Conservation (phyloP, 2,329 filamentous ascomycete genomes). For the Xylariaceae sp. region DNA sequence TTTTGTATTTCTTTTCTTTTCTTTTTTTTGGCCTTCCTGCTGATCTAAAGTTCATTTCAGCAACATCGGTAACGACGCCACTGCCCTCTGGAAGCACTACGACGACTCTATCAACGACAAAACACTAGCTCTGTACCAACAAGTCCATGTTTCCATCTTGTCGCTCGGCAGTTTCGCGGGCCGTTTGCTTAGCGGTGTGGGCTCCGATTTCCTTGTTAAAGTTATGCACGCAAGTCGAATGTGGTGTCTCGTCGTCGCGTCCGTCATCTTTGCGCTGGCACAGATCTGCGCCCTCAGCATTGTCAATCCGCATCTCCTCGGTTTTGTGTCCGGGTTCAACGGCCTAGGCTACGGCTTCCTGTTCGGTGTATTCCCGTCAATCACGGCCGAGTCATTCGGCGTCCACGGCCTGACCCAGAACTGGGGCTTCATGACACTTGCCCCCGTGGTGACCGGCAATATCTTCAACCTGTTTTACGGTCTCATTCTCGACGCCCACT, state of each 20-base stretch:
- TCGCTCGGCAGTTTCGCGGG: constrained; percentile 83
- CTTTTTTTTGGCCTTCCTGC: neutral
- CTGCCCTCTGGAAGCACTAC: constrained; percentile 82
- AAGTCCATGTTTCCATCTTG: constrained; percentile 91
- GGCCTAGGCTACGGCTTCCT: constrained; percentile 89
- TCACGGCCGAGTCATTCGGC: constrained; percentile 86
- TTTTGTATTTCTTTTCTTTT: too few species aligned
- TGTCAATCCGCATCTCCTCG: constrained; percentile 69
- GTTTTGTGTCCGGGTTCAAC: constrained; percentile 73
- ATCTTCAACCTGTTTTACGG: constrained; percentile 93
- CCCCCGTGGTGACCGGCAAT: constrained; percentile 82
- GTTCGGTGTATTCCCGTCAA: constrained; percentile 88
- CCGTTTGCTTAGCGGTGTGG: constrained; percentile 74
- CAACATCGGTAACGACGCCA: constrained; percentile 88
- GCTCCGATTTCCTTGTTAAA: constrained; percentile 85
- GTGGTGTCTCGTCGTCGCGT: constrained; percentile 82
- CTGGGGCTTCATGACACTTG: constrained; percentile 91
- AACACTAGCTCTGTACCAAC: constrained; percentile 74
- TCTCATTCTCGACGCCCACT: constrained; percentile 74
- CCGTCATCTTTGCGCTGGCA: constrained; percentile 69
- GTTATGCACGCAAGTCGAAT: constrained; percentile 72
- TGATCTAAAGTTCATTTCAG: constrained; percentile 38
- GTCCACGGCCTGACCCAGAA: constrained; percentile 86
- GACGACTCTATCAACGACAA: constrained; percentile 65
- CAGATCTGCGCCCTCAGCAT: constrained; percentile 73